Conservation (phyloP, 768 basidiomycete genomes). For the Candolleomyces aberdarensis region DNA sequence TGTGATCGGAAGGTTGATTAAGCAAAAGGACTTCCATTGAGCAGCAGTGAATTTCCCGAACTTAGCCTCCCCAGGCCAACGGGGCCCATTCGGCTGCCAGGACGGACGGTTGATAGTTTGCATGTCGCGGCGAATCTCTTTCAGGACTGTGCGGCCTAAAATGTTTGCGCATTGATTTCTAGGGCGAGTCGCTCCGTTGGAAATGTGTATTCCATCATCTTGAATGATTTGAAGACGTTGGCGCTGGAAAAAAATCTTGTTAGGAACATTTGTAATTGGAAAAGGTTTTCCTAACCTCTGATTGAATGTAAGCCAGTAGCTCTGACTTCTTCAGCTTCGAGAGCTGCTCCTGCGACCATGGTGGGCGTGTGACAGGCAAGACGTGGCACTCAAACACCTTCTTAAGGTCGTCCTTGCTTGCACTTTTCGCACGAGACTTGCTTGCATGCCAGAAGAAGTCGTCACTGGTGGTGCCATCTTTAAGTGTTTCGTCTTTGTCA, state of each 20-base stretch:
- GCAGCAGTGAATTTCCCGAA: constrained; percentile 29
- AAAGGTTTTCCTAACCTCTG: no score
- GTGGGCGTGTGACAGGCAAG: no score
- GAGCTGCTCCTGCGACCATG: no score
- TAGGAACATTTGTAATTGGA: no score
- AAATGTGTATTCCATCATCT: no score
- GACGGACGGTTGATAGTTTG: constrained; percentile 13
- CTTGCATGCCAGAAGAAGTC: background rate
- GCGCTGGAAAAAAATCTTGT: no score
- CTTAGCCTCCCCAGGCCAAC: constrained; percentile 10
- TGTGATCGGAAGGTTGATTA: constrained; percentile 31
- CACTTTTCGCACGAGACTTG: background rate
- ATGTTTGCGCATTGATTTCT: background rate
- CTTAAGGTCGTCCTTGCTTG: background rate
- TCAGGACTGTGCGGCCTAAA: background rate
- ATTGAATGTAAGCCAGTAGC: no score
- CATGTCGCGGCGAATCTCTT: constrained; percentile 16
- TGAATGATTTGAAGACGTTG: no score
- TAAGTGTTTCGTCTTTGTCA: background rate
- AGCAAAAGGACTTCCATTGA: constrained; percentile 25
- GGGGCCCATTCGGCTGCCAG: constrained; percentile 14
- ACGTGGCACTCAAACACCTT: background rate
- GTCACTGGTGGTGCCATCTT: background rate
- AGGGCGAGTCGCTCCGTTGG: no score
- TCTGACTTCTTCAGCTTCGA: no score